Conservation (phyloP, 140 eudicot genomes). For the Stevia rebaudiana region DNA sequence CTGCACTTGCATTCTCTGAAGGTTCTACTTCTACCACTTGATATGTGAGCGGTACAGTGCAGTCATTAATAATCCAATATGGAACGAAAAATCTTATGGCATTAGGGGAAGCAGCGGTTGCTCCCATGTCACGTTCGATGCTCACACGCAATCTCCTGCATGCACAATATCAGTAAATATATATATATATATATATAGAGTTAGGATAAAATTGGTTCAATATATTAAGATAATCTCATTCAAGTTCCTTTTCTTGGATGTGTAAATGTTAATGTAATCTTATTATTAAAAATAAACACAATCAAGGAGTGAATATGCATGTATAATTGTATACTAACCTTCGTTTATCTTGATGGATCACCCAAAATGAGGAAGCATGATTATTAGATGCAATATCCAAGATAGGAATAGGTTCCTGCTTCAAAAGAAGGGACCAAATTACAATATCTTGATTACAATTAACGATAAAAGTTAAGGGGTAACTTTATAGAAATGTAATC, state of each 20-base stretch:
- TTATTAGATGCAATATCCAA: constrained; percentile 60
- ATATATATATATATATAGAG: too few relatives aligned
- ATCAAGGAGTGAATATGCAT: not conserved
- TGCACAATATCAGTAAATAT: constrained; percentile 8
- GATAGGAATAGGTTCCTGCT: constrained; percentile 78
- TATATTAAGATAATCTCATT: not conserved
- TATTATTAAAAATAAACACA: not conserved
- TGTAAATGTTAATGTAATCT: not conserved
- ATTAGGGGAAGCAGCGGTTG: constrained; percentile 74
- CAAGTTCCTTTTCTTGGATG: not conserved
- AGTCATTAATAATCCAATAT: constrained; percentile 82
- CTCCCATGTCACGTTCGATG: constrained; percentile 93
- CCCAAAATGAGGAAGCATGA: constrained; percentile 89
- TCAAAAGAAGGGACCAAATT: not conserved
- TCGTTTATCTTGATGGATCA: constrained; percentile 63
- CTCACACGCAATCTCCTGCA: constrained; percentile 94
- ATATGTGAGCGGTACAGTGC: constrained; percentile 62
- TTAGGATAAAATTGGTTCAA: too few relatives aligned
- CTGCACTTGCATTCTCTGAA: constrained; percentile 50
- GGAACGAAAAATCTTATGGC: constrained; percentile 86
- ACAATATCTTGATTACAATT: not conserved
- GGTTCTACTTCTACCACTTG: constrained; percentile 91
- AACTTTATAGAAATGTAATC: too few relatives aligned
- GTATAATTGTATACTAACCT: constrained; percentile 38
- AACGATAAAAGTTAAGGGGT: too few relatives aligned